Evolutionary conservation across 345 rosid species (phyloP).

Genomic region (Aquilaria sinensis): DNA sequence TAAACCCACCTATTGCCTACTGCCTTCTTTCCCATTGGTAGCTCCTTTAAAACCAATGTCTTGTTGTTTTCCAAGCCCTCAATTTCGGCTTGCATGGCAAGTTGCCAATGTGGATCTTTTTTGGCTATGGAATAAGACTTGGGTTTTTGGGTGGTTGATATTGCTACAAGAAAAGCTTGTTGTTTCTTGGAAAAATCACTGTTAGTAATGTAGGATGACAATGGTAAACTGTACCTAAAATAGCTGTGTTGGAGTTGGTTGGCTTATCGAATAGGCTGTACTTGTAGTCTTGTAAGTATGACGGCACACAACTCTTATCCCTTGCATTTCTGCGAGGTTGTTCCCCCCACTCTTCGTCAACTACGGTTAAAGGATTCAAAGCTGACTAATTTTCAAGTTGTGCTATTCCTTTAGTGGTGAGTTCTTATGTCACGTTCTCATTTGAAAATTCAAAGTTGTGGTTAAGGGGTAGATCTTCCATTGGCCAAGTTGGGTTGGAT

Average conservation of each 20-base stretch:
- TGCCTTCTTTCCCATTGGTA: no score
- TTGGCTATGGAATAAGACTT: neutral
- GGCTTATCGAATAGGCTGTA: neutral
- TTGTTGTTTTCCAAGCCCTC: neutral
- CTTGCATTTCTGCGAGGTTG: no score
- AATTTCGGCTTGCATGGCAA: neutral
- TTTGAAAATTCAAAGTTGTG: no score
- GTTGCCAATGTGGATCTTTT: neutral
- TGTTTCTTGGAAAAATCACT: neutral
- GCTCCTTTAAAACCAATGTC: neutral
- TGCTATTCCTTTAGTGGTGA: no score
- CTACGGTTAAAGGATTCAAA: no score
- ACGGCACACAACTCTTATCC: no score
- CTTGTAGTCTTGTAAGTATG: neutral
- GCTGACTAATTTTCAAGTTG: no score
- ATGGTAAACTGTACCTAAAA: neutral
- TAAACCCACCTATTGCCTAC: no score
- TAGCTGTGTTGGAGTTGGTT: neutral
- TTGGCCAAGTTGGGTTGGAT: neutral
- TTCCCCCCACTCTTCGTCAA: no score
- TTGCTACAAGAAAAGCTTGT: neutral
- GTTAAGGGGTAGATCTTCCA: no score
- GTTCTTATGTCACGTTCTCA: no score
- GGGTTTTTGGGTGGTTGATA: neutral
- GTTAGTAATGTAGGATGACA: neutral